phyloP scores from a whole-genome alignment of 306 rosid species.

The Heteromeles arbutifolia region DNA sequence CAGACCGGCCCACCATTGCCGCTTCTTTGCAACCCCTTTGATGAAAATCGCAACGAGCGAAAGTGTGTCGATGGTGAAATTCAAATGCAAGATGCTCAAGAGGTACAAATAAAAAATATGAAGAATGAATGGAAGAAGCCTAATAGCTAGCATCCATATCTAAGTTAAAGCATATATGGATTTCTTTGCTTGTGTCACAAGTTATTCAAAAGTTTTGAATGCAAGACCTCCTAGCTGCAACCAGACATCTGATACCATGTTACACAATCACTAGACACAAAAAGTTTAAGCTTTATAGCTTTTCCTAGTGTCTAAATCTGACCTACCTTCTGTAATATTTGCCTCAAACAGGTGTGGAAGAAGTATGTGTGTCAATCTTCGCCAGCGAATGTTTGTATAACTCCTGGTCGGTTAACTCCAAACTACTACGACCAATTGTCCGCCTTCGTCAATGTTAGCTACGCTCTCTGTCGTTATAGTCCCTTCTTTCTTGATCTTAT shows the following conservation, averaged over 20 bases:
- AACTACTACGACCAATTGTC: slow-evolving; percentile 32
- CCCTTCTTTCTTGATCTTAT: slow-evolving; percentile 51
- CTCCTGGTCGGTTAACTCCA: slow-evolving; percentile 57
- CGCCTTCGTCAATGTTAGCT: slow-evolving; percentile 43
- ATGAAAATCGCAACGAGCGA: slow-evolving; percentile 23
- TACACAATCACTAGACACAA: neutral
- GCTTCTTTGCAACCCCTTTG: slow-evolving; percentile 58
- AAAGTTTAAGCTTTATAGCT: neutral
- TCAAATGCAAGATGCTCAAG: slow-evolving; percentile 22
- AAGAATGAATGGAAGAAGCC: neutral
- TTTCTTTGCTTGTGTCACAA: neutral
- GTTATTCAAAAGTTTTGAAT: neutral
- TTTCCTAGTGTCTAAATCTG: neutral
- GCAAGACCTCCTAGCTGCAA: neutral
- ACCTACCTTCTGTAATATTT: neutral
- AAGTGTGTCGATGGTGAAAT: slow-evolving; percentile 47
- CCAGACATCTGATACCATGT: neutral
- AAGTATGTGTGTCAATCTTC: slow-evolving; percentile 47
- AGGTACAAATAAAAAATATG: slow-evolving; percentile 24
- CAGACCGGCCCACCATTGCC: slow-evolving; percentile 65
- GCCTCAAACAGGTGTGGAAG: slow-evolving; percentile 63
- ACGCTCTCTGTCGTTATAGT: slow-evolving; percentile 49
- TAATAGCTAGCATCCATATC: neutral
- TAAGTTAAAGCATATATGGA: neutral
- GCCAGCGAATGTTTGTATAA: slow-evolving; percentile 18